A percentile compares a stretch with the other conserved stretches of the same genome.
These are phyloP conservation scores for Clavulina sp. DNA, from an alignment of 768 basidiomycete genomes.

Conservation along the genomic window DNA sequence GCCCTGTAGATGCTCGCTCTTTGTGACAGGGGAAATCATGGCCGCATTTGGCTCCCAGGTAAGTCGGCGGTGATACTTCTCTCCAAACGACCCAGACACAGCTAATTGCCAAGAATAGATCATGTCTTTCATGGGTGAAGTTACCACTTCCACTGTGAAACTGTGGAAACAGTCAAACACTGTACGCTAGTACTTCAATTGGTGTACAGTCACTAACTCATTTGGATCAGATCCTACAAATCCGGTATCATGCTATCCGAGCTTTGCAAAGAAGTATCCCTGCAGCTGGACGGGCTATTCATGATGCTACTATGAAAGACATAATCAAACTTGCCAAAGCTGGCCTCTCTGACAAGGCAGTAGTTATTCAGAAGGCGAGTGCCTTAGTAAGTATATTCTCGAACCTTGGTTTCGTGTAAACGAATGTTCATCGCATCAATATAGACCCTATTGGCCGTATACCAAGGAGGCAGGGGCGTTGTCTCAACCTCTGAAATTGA, in stretches of 20 bases:
- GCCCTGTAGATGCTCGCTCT: slow-evolving; percentile 53
- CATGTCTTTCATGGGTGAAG: slow-evolving; percentile 91
- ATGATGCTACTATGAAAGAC: slow-evolving; percentile 63
- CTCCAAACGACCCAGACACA: too few relatives aligned
- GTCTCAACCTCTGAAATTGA: slow-evolving; percentile 61
- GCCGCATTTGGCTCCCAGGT: slow-evolving; percentile 68
- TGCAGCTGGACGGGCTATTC: slow-evolving; percentile 67
- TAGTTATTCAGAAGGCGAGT: slow-evolving; percentile 71
- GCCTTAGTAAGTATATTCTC: slow-evolving; percentile 39
- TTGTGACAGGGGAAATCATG: slow-evolving; percentile 83
- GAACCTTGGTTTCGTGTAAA: background rate
- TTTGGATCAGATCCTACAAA: slow-evolving; percentile 43
- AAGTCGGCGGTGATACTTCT: slow-evolving; percentile 15
- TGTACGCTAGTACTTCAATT: slow-evolving; percentile 27
- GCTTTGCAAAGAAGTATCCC: slow-evolving; percentile 64
- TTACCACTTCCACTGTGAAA: slow-evolving; percentile 45
- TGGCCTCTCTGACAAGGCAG: slow-evolving; percentile 61
- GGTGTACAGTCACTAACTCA: background rate
- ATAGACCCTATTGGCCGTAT: slow-evolving; percentile 39
- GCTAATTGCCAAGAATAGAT: too few relatives aligned
- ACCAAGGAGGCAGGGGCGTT: slow-evolving; percentile 33
- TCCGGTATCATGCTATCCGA: slow-evolving; percentile 64
- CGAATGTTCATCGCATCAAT: background rate
- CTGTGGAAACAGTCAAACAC: slow-evolving; percentile 47
- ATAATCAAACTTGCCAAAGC: slow-evolving; percentile 66